A percentile compares a stretch with the other conserved stretches of the same genome.
These are phyloP conservation scores for Trichoderma breve DNA, from an alignment of 2,329 filamentous ascomycete genomes.

Conservation along the genomic window DNA sequence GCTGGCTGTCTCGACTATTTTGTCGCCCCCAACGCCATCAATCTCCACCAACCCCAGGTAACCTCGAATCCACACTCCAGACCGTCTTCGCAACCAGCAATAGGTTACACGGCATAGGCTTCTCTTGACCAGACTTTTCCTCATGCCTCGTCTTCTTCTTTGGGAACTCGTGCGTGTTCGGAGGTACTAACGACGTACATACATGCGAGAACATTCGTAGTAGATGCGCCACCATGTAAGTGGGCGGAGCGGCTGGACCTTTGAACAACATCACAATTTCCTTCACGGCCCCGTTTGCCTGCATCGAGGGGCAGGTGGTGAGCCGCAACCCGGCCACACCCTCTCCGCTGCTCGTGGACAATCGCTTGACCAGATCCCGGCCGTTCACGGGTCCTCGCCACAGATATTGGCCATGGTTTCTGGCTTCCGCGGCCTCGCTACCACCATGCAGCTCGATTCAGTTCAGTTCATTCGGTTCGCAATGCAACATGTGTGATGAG, in stretches of 20 bases:
- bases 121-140: neutral
- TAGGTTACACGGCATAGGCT: neutral
- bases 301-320: neutral
- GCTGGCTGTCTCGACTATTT: neutral
- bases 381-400: neutral
- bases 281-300: neutral
- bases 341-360: neutral
- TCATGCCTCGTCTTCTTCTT: neutral
- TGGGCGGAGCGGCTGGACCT: neutral
- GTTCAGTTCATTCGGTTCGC: neutral
- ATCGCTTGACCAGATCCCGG: neutral
- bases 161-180: neutral
- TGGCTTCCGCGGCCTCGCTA: neutral
- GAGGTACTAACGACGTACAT: neutral
- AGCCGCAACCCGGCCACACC: neutral
- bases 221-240: neutral
- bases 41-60: neutral
- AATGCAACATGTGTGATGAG: conserved; percentile 6
- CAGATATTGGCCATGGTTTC: neutral
- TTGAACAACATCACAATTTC: neutral
- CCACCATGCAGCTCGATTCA: neutral
- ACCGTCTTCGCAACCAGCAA: neutral
- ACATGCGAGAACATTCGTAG: neutral
- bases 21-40: neutral
- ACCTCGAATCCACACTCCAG: neutral